A percentile compares a stretch with the other conserved stretches of the same genome.
Conservation (phyloP, 2,329 filamentous ascomycete genomes). For the Monosporascus ibericus region DNA sequence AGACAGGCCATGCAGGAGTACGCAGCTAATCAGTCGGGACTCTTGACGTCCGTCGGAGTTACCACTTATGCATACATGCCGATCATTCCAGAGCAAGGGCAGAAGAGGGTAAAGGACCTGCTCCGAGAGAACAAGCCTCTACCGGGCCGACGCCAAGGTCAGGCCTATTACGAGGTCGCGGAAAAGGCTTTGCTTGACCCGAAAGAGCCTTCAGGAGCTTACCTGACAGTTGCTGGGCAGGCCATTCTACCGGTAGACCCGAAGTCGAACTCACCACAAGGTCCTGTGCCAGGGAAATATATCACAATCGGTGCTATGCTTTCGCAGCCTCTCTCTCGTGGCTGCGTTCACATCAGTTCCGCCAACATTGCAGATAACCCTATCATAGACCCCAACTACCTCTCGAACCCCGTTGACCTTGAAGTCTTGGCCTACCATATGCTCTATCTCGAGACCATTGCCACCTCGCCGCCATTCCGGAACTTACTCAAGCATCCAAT, state of each 20-base stretch:
- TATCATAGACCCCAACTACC: slow-evolving; percentile 5
- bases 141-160: background rate
- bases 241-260: background rate
- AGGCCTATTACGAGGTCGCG: slow-evolving; percentile 4
- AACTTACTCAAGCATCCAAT: slow-evolving; percentile 10
- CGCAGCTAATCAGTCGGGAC: background rate
- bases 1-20: slow-evolving; percentile 5
- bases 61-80: slow-evolving; percentile 7
- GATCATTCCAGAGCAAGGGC: slow-evolving; percentile 1
- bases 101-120: background rate
- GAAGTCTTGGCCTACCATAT: slow-evolving; percentile 8
- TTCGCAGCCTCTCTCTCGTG: slow-evolving; percentile 9
- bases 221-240: slow-evolving; percentile 4
- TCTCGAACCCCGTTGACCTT: slow-evolving; percentile 5
- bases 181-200: slow-evolving; percentile 3
- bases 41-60: slow-evolving; percentile 2
- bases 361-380: background rate
- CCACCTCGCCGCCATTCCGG: slow-evolving; percentile 2
- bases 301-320: slow-evolving; percentile 5
- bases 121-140: background rate
- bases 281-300: background rate
- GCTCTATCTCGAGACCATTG: slow-evolving; percentile 7
- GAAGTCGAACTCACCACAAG: background rate
- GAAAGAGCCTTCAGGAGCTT: slow-evolving; percentile 4
- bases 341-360: slow-evolving; percentile 8